Conservation (phyloP, 2,329 filamentous ascomycete genomes). For the Botrytis elliptica region DNA sequence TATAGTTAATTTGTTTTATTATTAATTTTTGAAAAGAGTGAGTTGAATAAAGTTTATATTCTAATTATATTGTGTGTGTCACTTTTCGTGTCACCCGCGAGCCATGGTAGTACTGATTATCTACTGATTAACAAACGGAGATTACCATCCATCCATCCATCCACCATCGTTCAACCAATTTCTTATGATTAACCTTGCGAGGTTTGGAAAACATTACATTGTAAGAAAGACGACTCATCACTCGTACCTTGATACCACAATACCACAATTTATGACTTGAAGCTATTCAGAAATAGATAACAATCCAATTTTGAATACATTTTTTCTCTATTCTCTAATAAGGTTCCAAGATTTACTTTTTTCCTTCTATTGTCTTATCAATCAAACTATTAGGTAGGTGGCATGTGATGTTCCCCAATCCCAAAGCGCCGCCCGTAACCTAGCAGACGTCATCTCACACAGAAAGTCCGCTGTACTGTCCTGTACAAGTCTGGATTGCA, state of each 20-base stretch:
- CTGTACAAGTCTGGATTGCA: constrained; percentile 17
- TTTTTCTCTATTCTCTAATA: neutral
- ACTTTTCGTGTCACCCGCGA: too few species aligned
- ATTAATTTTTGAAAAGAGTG: too few species aligned
- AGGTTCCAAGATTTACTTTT: neutral
- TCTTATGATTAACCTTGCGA: neutral
- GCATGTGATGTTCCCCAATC: constrained; percentile 12
- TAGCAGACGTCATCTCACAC: constrained; percentile 19
- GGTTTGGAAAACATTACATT: neutral
- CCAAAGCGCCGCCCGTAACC: constrained; percentile 14
- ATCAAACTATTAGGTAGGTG: too few species aligned
- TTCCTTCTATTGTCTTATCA: neutral
- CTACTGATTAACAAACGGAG: neutral
- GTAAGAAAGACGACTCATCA: neutral
- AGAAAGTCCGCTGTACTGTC: constrained; percentile 12
- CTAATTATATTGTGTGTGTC: too few species aligned
- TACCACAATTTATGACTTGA: neutral
- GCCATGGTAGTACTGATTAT: neutral
- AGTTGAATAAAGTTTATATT: too few species aligned
- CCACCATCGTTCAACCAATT: neutral
- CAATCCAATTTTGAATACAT: neutral
- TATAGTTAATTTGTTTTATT: too few species aligned
- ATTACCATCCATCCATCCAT: neutral
- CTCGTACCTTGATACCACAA: too few species aligned
- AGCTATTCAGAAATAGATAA: neutral